phyloP scores from a whole-genome alignment of 2,329 filamentous ascomycete genomes.

The Amesomyces nigricolor region DNA sequence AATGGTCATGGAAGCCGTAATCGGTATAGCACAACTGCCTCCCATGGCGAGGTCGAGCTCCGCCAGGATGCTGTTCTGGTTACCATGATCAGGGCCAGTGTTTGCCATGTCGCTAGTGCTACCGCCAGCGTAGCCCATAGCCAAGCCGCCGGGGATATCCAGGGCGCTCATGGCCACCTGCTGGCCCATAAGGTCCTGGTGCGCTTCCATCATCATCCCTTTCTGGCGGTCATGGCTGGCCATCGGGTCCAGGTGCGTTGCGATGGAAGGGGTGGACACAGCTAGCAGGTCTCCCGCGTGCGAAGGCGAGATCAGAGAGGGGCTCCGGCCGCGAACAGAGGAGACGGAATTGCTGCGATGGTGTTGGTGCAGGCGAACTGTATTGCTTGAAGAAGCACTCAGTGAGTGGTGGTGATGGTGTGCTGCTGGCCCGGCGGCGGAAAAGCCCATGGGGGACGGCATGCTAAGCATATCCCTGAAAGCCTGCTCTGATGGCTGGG shows the following conservation, averaged over 20 bases:
- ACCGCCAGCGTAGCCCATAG: conserved; percentile 12
- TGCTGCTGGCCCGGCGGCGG: conserved; percentile 27
- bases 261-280: conserved; percentile 38
- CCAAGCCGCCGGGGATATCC: conserved; percentile 19
- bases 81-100: conserved; percentile 15
- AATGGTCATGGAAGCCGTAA: conserved; percentile 29
- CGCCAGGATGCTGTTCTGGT: conserved; percentile 28
- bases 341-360: conserved; percentile 34
- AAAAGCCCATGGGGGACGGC: not conserved
- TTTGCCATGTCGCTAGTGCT: conserved; percentile 12
- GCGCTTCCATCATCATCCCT: conserved; percentile 31
- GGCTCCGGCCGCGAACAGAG: conserved; percentile 46
- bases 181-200: conserved; percentile 14
- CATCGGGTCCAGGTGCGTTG: conserved; percentile 34
- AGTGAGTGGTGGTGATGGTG: conserved; percentile 11
- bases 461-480: conserved; percentile 36
- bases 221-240: conserved; percentile 38
- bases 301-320: conserved; percentile 40
- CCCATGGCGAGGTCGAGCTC: conserved; percentile 31
- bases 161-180: conserved; percentile 13
- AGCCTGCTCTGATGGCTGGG: conserved; percentile 27
- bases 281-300: conserved; percentile 44
- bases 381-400: conserved; percentile 5
- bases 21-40: conserved; percentile 20
- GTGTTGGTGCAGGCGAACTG: conserved; percentile 16